Evolutionary conservation across 164 flowering plant species (phyloP), one percentile per base, ranked within the genome.

Genomic region (Akebia trifoliata): DNA sequence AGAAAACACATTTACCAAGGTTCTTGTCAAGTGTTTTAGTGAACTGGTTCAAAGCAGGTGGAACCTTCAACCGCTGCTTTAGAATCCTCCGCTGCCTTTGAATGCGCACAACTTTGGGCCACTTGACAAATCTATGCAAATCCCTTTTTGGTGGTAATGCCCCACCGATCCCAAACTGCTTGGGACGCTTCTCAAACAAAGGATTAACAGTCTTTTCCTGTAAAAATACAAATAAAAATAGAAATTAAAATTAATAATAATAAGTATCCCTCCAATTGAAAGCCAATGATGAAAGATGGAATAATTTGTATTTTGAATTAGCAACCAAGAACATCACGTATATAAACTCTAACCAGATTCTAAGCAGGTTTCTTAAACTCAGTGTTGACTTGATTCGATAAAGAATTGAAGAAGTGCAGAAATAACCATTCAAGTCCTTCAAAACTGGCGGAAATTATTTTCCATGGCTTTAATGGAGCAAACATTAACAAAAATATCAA

Each of bases 141-240:
- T 66, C 70, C 51, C 36, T 60, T 20, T 61, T 66, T 2, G 65
- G 70, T 8, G 70, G 69, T 24, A 65, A 52, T 58, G 63, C 69
- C 22, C 69, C 63, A n/a, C n/a, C n/a, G n/a, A n/a, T n/a, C n/a
- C n/a, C n/a, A n/a, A n/a, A n/a, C n/a, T n/a, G n/a, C n/a, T 83
- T 81, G 6, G 86, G 71, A 2, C 84, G 73, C 77, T 83, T 83
- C 74, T 83, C 88, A 57, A 73, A 81, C 40, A 77, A 57, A 0
- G 88, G 88, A 56, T 83, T 83, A 37, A 67, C 74, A 32, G 59
- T 74, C 52, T 76, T 76, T 45, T 71, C 74, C 69, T 69, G 59
- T 22, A 47, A 54, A 18, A 42, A 1, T 37, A n/a, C 1, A 36
- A 46, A 39, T 39, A 54, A n/a, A n/a, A n/a, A n/a, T n/a, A n/a